Evolutionary conservation across 2,329 filamentous ascomycete genomes (phyloP), one percentile per base, ranked within the genome.

Genomic region (Fusarium mundagurra): DNA sequence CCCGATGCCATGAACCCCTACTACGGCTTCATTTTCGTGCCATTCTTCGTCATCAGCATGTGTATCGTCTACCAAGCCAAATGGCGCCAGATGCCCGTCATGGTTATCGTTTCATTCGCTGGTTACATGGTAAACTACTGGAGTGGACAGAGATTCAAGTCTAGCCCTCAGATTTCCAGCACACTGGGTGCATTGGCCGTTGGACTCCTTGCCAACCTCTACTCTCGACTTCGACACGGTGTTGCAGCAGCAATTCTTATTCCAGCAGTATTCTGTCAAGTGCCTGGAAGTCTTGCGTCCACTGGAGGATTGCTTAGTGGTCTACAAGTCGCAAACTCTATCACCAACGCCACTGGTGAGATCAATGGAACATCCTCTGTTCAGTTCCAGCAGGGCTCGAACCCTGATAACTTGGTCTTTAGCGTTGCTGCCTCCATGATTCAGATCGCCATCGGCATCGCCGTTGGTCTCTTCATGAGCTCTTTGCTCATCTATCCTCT

Each of bases 111-210:
- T 63, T 90, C 93, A 4, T 89, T 93, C 65, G 87, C 89, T 1
- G 94, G 94, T 7, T 96, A 95, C 79, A 83, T 94, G 7, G 92
- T 94, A 75, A 95, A 93, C 80, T 94, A 90, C 83, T 95, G 93
- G 83, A 91, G 89, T 53, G 88, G 89, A 22, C 84, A 87, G 31
- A 89, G 87, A 45, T 94, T 96, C 79, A 83, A 86, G 11, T 89
- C 88, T 31, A 94, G 93, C 69, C 90, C 92, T 0, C 93, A 95
- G 78, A 89, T 96, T 48, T 90, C 92, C 64, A 95, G 93, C 79
- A 94, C 92, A 0, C 86, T 96, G 8, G 93, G 93, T 36, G 93
- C 94, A 0, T 89, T 96, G 59, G 88, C 89, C 6, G 92, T 96
- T 33, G 94, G 94, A 38, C 87, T 95, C 8, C 84, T 94, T 55